Evolutionary conservation across 2,329 filamentous ascomycete genomes (phyloP).

Genomic region (Lasiodiplodia hormozganensis): DNA sequence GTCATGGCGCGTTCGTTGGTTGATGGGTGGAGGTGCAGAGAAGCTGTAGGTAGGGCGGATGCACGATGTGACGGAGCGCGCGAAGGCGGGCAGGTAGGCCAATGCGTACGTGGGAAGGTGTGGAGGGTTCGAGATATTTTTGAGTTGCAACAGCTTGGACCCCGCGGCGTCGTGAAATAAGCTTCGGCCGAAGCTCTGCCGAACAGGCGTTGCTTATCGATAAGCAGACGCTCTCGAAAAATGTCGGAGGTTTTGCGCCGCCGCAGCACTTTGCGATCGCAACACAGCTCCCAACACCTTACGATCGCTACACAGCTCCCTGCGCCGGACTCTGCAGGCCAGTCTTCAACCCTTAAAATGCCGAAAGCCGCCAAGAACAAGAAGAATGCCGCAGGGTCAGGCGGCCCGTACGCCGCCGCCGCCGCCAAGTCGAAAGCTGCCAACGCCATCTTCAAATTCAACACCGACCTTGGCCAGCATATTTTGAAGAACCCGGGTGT

Average conservation of each 20-base stretch:
- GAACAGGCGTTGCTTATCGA: constrained; percentile 3
- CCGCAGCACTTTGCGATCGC: too few species aligned
- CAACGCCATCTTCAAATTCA: constrained; percentile 89
- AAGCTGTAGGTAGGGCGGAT: too few species aligned
- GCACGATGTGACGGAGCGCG: too few species aligned
- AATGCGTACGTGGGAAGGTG: too few species aligned
- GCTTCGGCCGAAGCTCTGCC: not conserved
- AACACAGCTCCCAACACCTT: constrained; percentile 67
- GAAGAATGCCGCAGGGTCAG: constrained; percentile 45
- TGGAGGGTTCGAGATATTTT: too few species aligned
- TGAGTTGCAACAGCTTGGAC: too few species aligned
- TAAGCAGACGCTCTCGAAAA: constrained; percentile 24
- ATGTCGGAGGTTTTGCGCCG: constrained; percentile 2
- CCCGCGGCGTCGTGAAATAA: too few species aligned
- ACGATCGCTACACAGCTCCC: constrained; percentile 18
- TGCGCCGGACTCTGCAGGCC: constrained; percentile 6
- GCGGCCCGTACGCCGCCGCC: constrained; percentile 54
- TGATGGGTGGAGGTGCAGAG: too few species aligned
- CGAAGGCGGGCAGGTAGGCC: too few species aligned
- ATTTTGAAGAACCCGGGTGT: constrained; percentile 57
- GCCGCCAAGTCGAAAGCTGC: constrained; percentile 57
- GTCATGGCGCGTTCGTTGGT: too few species aligned
- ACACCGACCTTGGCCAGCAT: constrained; percentile 85
- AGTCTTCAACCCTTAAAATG: constrained; percentile 43
- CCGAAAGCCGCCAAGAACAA: constrained; percentile 43